A percentile compares a stretch with the other conserved stretches of the same genome.
Evolutionary conservation across 768 basidiomycete species (phyloP).

Genomic region (Cubamyces lactineus): DNA sequence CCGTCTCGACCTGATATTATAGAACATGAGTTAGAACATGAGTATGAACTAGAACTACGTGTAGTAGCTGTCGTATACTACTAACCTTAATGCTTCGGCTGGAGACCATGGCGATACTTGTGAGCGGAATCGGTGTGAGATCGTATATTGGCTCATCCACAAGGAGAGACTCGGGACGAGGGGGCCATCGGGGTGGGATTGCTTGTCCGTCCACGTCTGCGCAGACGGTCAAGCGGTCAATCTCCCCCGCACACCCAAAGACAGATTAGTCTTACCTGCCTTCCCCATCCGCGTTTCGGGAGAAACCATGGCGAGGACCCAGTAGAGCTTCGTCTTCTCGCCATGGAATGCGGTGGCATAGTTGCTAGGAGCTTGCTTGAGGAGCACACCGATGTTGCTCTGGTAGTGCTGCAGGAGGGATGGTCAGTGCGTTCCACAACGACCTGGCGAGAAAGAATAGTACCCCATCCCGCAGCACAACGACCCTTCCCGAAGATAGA

Average conservation of each 20-base stretch:
- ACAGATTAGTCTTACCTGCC: conserved; percentile 45
- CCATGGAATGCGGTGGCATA: conserved; percentile 36
- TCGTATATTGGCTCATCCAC: conserved; percentile 67
- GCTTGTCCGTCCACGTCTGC: conserved; percentile 60
- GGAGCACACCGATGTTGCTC: conserved; percentile 67
- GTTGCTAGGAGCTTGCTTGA: conserved; percentile 60
- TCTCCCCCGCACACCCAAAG: neutral
- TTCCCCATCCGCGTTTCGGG: conserved; percentile 57
- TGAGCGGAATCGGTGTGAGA: conserved; percentile 61
- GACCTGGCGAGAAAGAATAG: conserved; percentile 31
- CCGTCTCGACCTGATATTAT: conserved; percentile 64
- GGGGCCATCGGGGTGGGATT: conserved; percentile 81
- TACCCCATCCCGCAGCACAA: conserved; percentile 83
- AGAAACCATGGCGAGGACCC: conserved; percentile 73
- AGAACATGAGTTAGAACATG: neutral
- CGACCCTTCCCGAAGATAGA: conserved; percentile 74
- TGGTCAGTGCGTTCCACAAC: neutral
- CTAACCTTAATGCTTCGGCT: conserved; percentile 69
- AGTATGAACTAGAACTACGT: neutral
- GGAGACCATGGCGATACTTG: conserved; percentile 78
- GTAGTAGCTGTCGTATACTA: neutral
- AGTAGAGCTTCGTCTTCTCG: conserved; percentile 61
- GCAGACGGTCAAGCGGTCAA: neutral
- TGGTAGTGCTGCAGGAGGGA: conserved; percentile 67
- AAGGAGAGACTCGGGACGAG: conserved; percentile 48